A percentile compares a stretch with the other conserved stretches of the same genome.
These are phyloP conservation scores for Candida caryicola DNA, from an alignment of 805 yeast species.

Conservation along the genomic window DNA sequence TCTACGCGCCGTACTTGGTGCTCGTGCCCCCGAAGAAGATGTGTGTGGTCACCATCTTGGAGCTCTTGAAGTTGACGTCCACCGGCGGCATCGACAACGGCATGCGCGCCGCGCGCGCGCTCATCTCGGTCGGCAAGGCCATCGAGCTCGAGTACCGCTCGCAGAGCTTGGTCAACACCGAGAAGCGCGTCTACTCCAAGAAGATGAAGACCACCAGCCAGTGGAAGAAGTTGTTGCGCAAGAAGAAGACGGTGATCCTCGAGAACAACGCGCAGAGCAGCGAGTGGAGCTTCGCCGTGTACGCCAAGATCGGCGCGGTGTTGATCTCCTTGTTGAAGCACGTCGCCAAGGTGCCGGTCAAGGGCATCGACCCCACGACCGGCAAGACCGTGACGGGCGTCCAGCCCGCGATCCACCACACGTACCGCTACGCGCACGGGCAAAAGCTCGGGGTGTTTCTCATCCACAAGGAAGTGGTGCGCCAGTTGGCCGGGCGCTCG, in stretches of 20 bases:
- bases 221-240: slow-evolving; percentile 43
- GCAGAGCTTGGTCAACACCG: slow-evolving; percentile 58
- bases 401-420: slow-evolving; percentile 89
- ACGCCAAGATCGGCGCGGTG: slow-evolving; percentile 75
- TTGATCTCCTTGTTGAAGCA: slow-evolving; percentile 72
- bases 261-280: slow-evolving; percentile 10
- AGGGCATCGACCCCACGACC: slow-evolving; percentile 78
- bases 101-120: slow-evolving; percentile 79
- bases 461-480: slow-evolving; percentile 66
- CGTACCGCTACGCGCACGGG: slow-evolving; percentile 79
- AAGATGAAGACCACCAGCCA: slow-evolving; percentile 45
- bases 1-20: slow-evolving; percentile 74
- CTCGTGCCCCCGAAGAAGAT: slow-evolving; percentile 76
- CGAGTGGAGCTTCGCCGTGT: slow-evolving; percentile 23
- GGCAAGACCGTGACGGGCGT: slow-evolving; percentile 62
- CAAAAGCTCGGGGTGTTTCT: slow-evolving; percentile 77
- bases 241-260: slow-evolving; percentile 10
- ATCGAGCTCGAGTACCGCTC: slow-evolving; percentile 81
- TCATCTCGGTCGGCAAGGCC: slow-evolving; percentile 76
- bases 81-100: slow-evolving; percentile 78
- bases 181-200: slow-evolving; percentile 46
- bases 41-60: slow-evolving; percentile 81
- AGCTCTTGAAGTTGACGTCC: slow-evolving; percentile 68
- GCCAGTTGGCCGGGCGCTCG: slow-evolving; percentile 64
- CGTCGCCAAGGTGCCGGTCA: slow-evolving; percentile 78